phyloP scores from a whole-genome alignment of 2,329 filamentous ascomycete genomes.

The Fusarium sp. region DNA sequence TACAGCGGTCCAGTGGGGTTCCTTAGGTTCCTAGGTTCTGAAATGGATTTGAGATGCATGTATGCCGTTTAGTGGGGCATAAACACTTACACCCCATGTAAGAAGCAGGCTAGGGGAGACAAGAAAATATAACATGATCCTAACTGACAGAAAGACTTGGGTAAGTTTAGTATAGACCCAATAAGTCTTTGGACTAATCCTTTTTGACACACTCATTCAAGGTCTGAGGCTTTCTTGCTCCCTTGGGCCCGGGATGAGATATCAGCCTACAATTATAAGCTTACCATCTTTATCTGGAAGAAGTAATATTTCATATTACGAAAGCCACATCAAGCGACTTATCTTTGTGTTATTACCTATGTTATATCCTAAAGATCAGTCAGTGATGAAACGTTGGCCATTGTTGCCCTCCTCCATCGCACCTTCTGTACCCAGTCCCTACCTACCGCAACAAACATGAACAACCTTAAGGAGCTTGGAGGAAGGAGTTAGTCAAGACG shows the following conservation, averaged over 20 bases:
- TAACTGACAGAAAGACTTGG: not conserved
- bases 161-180: not conserved
- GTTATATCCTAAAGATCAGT: not conserved
- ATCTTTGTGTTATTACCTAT: too few relatives aligned
- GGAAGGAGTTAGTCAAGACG: not conserved
- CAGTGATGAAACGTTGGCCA: not conserved
- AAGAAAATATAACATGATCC: not conserved
- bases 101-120: not conserved
- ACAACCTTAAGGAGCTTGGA: not conserved
- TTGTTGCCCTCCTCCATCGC: not conserved
- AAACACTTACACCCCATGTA: not conserved
- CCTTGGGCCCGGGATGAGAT: not conserved
- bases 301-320: not conserved
- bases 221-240: not conserved
- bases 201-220: not conserved
- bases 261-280: not conserved
- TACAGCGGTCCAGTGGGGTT: constrained; percentile 40
- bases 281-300: not conserved
- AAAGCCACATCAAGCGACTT: not conserved
- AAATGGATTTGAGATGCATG: not conserved
- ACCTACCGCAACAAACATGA: not conserved
- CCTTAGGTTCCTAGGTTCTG: not conserved
- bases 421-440: not conserved
- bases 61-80: constrained; percentile 20
- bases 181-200: not conserved